Base-by-base conservation (phyloP, 108 stramenopile genomes). In the Cyclotella atomus region DNA sequence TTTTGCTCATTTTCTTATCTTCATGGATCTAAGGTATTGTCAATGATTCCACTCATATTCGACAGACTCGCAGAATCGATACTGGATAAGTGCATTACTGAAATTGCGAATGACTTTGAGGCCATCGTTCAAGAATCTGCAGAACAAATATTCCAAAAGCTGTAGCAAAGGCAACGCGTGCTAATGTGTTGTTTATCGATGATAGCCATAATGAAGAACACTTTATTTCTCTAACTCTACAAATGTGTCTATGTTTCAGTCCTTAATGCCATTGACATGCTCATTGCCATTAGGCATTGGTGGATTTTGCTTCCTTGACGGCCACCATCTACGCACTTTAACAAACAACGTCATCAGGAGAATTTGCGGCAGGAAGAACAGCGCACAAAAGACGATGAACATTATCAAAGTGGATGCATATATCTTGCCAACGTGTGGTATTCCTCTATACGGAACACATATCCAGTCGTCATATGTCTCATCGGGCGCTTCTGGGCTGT, bases 381-480 rank as follows among this genome's bases (percentile, higher is more conserved):
- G 34, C 0, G 29, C 41, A 32, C 60, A 76, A 54, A 76, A 76
- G 14, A 45, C 41, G 29, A 68, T 30, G 65, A 68, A 69, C 61
- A 68, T 60, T 16, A 68, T 43, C 1, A 27, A 38, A 28, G 60
- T 76, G 2, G 67, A 57, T 20, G 49, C 60, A 53, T 68, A 68
- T 14, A 59, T 29, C 29, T 68, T 55, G 35, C 27, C 2, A 32
- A 34, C 17, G 2, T 63, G 35, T 9, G 70, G 59, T 33, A 79
- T 35, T 20, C 77, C 77, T 65, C 77, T 57, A 41, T 79, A 60
- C 15, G 77, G 77, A 10, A 79, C 64, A 36, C 77, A 79, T 65
- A 67, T 59, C 77, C 77, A 79, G 0, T 66, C 45, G 16, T 63
- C 25, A 24, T 73, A n/a, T n/a, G n/a, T n/a, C n/a, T n/a, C n/a